Evolutionary conservation across 176 grass and related monocot genomes (phyloP).

Genomic region (Metroxylon sagu): DNA sequence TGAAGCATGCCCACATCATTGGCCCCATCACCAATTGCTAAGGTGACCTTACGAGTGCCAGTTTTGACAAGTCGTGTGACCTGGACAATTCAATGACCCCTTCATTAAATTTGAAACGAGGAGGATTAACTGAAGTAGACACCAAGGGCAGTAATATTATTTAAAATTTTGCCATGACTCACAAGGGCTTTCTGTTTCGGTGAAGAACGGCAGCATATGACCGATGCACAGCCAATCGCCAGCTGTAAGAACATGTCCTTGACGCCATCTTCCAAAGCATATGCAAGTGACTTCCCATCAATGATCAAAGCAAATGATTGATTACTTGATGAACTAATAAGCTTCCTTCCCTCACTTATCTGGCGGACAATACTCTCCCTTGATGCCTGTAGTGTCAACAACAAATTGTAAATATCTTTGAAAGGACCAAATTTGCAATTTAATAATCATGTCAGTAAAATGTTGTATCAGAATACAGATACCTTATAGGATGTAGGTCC

Average conservation of each 20-base stretch:
- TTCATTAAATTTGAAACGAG: neutral
- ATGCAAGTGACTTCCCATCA: conserved; percentile 76
- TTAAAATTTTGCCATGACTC: conserved; percentile 8
- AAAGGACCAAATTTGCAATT: too few species aligned
- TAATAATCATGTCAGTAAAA: too few species aligned
- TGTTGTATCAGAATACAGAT: too few species aligned
- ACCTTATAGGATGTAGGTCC: too few species aligned
- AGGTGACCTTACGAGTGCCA: conserved; percentile 47
- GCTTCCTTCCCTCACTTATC: conserved; percentile 50
- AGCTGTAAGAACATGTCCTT: conserved; percentile 58
- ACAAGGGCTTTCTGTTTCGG: conserved; percentile 96
- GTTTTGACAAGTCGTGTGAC: conserved; percentile 80
- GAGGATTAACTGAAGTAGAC: neutral
- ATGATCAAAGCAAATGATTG: conserved; percentile 76
- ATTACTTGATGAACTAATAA: conserved; percentile 20
- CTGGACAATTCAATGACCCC: conserved; percentile 16
- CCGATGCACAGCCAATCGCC: conserved; percentile 48
- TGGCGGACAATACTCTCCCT: conserved; percentile 41
- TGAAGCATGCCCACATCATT: conserved; percentile 98
- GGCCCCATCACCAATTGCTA: conserved; percentile 86
- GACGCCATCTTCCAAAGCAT: conserved; percentile 47
- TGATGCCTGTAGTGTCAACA: conserved; percentile 34
- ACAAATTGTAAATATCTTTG: too few species aligned
- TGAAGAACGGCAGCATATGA: conserved; percentile 91
- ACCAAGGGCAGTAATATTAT: too few species aligned